A percentile compares a stretch with the other conserved stretches of the same genome.
phyloP scores from a whole-genome alignment of 495 filamentous ascomycete genomes.

The Trichoderma erinaceum region DNA sequence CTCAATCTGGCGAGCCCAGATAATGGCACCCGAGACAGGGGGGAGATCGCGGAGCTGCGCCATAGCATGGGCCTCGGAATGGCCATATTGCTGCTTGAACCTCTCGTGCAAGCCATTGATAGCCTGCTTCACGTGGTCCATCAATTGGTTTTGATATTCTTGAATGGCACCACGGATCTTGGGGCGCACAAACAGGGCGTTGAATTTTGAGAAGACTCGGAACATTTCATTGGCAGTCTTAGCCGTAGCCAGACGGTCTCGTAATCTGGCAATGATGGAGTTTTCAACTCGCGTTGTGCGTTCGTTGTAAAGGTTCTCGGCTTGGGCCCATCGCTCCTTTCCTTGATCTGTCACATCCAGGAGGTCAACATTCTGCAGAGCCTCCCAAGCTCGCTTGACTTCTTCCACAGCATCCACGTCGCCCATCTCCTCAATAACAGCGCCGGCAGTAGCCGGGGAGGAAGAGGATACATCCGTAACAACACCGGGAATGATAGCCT shows the following conservation, averaged over 20 bases:
- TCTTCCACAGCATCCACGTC: conserved; percentile 98
- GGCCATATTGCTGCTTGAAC: conserved; percentile 97
- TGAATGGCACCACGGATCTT: conserved; percentile 97
- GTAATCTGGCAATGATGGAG: conserved; percentile 90
- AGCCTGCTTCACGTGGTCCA: conserved; percentile 93
- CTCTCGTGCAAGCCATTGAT: conserved; percentile 89
- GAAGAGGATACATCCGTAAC: conserved; percentile 29
- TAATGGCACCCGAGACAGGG: conserved; percentile 91
- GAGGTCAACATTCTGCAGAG: conserved; percentile 87
- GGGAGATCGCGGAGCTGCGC: conserved; percentile 91
- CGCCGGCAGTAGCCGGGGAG: conserved; percentile 45
- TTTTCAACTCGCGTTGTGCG: conserved; percentile 95
- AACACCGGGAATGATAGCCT: conserved; percentile 44
- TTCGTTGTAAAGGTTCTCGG: conserved; percentile 93
- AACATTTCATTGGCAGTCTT: conserved; percentile 99
- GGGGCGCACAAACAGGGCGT: conserved; percentile 92
- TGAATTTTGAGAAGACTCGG: conserved; percentile 98
- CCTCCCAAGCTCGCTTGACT: conserved; percentile 87
- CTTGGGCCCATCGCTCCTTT: conserved; percentile 82
- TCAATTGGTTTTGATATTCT: conserved; percentile 94
- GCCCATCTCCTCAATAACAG: conserved; percentile 83
- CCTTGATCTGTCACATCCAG: conserved; percentile 86
- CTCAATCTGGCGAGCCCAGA: conserved; percentile 96
- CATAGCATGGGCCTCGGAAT: conserved; percentile 97
- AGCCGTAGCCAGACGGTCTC: conserved; percentile 88